phyloP scores from a whole-genome alignment of 306 rosid species.

The Notholithocarpus densiflorus region DNA sequence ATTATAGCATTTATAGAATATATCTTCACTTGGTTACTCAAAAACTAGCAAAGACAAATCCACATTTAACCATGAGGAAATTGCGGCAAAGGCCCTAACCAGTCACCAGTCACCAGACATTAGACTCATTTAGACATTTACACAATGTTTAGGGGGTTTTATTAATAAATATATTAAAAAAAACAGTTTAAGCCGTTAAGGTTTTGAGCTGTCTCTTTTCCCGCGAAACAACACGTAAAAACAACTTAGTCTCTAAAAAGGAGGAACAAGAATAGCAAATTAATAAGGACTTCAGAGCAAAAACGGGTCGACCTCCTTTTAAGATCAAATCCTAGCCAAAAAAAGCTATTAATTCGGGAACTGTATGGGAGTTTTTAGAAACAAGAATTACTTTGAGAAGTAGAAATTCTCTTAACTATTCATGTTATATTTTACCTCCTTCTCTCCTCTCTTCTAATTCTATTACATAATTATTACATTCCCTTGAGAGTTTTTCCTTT shows the following conservation, averaged over 20 bases:
- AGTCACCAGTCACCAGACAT: too few species aligned
- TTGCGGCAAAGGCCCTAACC: too few species aligned
- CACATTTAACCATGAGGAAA: too few species aligned
- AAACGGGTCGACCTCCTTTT: constrained; percentile 2
- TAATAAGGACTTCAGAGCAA: constrained; percentile 16
- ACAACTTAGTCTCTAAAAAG: not conserved
- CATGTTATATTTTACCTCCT: constrained; percentile 12
- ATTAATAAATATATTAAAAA: not conserved
- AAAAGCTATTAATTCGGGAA: constrained; percentile 39
- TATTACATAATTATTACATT: constrained; percentile 21
- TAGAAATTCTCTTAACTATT: constrained; percentile 19
- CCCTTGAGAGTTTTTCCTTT: constrained; percentile 38
- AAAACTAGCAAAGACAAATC: too few species aligned
- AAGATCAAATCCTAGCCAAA: constrained; percentile 9
- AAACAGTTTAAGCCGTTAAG: constrained; percentile 11
- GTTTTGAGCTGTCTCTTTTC: not conserved
- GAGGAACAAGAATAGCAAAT: constrained; percentile 39
- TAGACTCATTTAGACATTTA: too few species aligned
- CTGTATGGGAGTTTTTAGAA: constrained; percentile 28
- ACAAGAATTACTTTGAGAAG: not conserved
- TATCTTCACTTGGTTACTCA: too few species aligned
- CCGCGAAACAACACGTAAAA: constrained; percentile 4
- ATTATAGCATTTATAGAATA: too few species aligned
- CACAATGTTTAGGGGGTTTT: not conserved
- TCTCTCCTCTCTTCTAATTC: not conserved